A percentile compares a stretch with the other conserved stretches of the same genome.
Evolutionary conservation across 495 filamentous ascomycete species (phyloP).

Genomic region (Penicillium parvum): DNA sequence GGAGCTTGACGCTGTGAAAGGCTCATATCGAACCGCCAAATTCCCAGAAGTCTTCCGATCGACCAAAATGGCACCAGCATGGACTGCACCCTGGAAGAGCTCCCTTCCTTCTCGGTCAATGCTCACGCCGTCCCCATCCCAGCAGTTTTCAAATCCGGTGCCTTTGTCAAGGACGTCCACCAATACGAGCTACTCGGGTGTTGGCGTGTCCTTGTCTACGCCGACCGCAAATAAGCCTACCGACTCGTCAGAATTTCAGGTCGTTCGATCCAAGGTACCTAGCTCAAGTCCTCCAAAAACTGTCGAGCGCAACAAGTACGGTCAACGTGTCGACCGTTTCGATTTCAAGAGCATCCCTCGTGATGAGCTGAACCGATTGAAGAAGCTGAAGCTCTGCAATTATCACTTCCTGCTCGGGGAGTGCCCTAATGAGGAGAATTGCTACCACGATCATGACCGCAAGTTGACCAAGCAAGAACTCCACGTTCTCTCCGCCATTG

Average conservation of each 20-base stretch:
- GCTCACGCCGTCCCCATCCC: slow-evolving; percentile 43
- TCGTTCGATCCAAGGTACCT: slow-evolving; percentile 49
- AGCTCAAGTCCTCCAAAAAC: slow-evolving; percentile 47
- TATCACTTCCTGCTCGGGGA: slow-evolving; percentile 74
- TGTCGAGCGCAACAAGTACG: slow-evolving; percentile 66
- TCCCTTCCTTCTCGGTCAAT: slow-evolving; percentile 30
- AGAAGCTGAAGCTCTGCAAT: slow-evolving; percentile 78
- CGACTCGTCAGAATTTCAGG: slow-evolving; percentile 33
- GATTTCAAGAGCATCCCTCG: slow-evolving; percentile 51
- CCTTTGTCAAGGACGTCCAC: slow-evolving; percentile 38
- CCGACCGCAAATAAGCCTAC: slow-evolving; percentile 30
- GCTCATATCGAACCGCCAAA: slow-evolving; percentile 53
- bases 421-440: slow-evolving; percentile 62
- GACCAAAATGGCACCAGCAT: slow-evolving; percentile 51
- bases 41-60: slow-evolving; percentile 65
- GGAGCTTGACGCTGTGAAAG: slow-evolving; percentile 52
- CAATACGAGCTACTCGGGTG: slow-evolving; percentile 36
- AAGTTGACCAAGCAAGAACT: slow-evolving; percentile 63
- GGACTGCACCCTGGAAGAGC: slow-evolving; percentile 34
- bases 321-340: slow-evolving; percentile 64
- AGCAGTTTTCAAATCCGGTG: slow-evolving; percentile 27
- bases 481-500: slow-evolving; percentile 62
- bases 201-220: slow-evolving; percentile 29
- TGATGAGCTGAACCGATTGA: slow-evolving; percentile 55
- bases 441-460: slow-evolving; percentile 72